These are phyloP conservation scores for Microbotryum silenes-acaulis DNA, from an alignment of 1,284 basidiomycete genomes.

Conservation along the genomic window DNA sequence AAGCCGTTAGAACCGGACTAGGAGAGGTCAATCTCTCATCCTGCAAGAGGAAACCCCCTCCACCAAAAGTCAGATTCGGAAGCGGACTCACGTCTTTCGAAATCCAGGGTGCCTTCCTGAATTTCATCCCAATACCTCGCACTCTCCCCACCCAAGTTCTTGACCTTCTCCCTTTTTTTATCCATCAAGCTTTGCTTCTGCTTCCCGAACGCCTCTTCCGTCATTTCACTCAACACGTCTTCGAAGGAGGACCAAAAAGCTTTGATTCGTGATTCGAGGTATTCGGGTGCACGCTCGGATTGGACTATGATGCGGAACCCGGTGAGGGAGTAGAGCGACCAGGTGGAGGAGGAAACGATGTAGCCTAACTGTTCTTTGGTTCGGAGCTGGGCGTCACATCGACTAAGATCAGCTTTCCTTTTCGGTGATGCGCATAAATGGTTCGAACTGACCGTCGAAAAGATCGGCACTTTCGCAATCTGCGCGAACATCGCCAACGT, in stretches of 20 bases:
- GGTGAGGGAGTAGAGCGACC: constrained; percentile 43
- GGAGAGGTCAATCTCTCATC: too few relatives aligned
- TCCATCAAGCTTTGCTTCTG: constrained; percentile 53
- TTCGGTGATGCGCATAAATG: not conserved
- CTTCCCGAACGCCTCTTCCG: constrained; percentile 54
- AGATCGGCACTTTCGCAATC: constrained; percentile 78
- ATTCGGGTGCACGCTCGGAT: constrained; percentile 73
- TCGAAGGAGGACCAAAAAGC: constrained; percentile 69
- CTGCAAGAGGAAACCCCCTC: not conserved
- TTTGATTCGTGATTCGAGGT: constrained; percentile 82
- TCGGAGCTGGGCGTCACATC: constrained; percentile 54
- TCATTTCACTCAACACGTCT: constrained; percentile 47
- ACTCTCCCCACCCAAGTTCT: constrained; percentile 58
- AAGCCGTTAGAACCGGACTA: too few relatives aligned
- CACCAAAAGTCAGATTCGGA: not conserved
- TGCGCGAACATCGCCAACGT: constrained; percentile 51
- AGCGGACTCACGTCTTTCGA: constrained; percentile 38
- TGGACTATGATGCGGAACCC: constrained; percentile 85
- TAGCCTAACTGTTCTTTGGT: constrained; percentile 99
- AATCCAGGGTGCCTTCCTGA: constrained; percentile 65
- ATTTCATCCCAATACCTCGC: constrained; percentile 63
- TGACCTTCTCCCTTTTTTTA: constrained; percentile 63
- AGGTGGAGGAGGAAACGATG: constrained; percentile 53
- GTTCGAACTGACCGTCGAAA: constrained; percentile 44
- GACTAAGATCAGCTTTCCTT: not conserved